Base-by-base conservation (phyloP, 768 basidiomycete genomes). In the Macrolepiota dolichaula region DNA sequence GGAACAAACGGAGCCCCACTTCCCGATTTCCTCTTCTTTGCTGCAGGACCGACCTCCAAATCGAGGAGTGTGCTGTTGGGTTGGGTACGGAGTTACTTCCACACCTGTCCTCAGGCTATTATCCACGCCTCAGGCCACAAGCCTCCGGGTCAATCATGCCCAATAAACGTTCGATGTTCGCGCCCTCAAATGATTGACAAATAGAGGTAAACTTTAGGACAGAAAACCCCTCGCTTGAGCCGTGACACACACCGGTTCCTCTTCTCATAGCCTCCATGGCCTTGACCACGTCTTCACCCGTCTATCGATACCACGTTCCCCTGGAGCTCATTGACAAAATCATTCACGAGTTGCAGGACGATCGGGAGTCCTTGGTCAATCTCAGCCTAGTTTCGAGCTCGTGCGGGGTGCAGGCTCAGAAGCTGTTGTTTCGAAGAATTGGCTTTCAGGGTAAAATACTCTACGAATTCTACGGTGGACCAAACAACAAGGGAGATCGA, bases 11-110 rank as follows among this genome's bases (percentile, higher is more conserved):
- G 76, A 11, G 67, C 70, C 24, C 76, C 65, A 9, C 77, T 70
- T 3, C 67, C 76, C 3, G 86, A 62, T 66, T 83, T 88, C 40
- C 84, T 79, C 62, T 81, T 82, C 73, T 87, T 88, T 10, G 78
- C 54, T 10, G 75, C 79, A 29, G 83, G 84, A 56, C 76, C 74
- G 10, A 71, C 51, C 37, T 65, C 60, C 27, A 62, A 47, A 38
- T 73, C 70, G 10, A 53, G 54, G 27, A 59, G 19, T n/a, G 61
- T 71, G 57, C 73, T 75, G 53, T 12, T 56, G 29, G 66, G 9
- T 36, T 35, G n/a, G n/a, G n/a, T n/a, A n/a, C n/a, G n/a, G n/a
- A n/a, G n/a, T n/a, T n/a, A n/a, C n/a, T n/a, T n/a, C n/a, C n/a
- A n/a, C n/a, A n/a, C n/a, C n/a, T n/a, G n/a, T n/a, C n/a, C n/a